Conservation (phyloP, 306 rosid species). For the Citrullus mucosospermus region DNA sequence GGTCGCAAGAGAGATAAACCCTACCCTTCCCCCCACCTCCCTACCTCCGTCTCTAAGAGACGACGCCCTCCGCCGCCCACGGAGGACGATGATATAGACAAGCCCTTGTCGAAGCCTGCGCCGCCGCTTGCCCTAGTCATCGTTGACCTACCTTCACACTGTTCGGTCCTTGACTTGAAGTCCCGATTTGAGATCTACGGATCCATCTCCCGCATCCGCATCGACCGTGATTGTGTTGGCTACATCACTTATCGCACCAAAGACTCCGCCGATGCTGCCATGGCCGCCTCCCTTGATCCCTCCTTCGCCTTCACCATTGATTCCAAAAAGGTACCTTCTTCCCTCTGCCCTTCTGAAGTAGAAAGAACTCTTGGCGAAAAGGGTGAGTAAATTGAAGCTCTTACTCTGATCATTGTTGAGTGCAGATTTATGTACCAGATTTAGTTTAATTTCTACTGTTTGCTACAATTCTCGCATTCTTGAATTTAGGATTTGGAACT, state of each 20-base stretch:
- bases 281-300: constrained; percentile 58
- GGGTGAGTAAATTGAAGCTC: neutral
- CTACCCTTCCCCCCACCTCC: constrained; percentile 40
- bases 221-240: constrained; percentile 68
- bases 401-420: neutral
- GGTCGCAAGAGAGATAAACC: constrained; percentile 67
- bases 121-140: constrained; percentile 68
- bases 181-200: constrained; percentile 95
- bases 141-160: constrained; percentile 54
- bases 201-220: constrained; percentile 76
- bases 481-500: neutral
- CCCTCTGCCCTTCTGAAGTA: neutral
- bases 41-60: constrained; percentile 16
- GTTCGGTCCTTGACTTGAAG: constrained; percentile 86
- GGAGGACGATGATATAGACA: constrained; percentile 16
- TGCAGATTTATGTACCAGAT: neutral
- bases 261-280: constrained; percentile 67
- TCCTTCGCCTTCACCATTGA: constrained; percentile 57
- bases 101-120: constrained; percentile 35
- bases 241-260: constrained; percentile 48
- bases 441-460: neutral
- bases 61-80: constrained; percentile 17
- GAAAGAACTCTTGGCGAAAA: neutral
- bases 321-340: constrained; percentile 43
- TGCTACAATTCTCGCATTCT: neutral